phyloP scores from a whole-genome alignment of 2,329 filamentous ascomycete genomes.

The Diaporthe longicolla region DNA sequence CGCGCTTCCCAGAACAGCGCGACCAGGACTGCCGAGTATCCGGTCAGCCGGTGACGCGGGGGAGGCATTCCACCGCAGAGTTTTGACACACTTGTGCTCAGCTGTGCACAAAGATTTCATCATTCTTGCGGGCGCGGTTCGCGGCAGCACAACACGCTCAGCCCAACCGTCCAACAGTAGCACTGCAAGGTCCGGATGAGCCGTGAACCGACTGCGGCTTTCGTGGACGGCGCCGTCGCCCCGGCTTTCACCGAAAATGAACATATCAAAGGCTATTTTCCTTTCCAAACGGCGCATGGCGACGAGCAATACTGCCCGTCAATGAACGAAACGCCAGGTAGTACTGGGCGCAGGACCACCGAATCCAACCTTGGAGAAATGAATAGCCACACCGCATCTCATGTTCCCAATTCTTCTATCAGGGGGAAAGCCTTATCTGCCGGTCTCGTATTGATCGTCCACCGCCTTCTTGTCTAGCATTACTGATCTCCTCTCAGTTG shows the following conservation, averaged over 20 bases:
- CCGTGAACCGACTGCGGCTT: not conserved
- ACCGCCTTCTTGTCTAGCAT: not conserved
- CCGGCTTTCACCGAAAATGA: not conserved
- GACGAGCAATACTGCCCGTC: not conserved
- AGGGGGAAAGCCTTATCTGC: not conserved
- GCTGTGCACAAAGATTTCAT: slow-evolving; percentile 6
- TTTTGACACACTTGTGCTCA: slow-evolving; percentile 20
- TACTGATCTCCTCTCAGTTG: not conserved
- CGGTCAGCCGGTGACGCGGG: not conserved
- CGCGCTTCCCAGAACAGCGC: not conserved
- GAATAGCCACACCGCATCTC: not conserved
- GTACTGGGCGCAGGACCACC: not conserved
- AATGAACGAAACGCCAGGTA: not conserved
- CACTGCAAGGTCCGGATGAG: not conserved
- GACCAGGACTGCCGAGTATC: not conserved
- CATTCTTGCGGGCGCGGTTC: slow-evolving; percentile 6
- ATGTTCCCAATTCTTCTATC: not conserved
- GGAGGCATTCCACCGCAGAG: not conserved
- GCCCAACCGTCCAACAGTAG: not conserved
- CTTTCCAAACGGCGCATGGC: not conserved
- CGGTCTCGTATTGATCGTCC: not conserved
- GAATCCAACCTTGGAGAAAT: not conserved
- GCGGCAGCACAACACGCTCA: slow-evolving; percentile 13
- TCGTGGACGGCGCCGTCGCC: not conserved
- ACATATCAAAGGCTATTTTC: not conserved